A percentile compares a stretch with the other conserved stretches of the same genome.
Evolutionary conservation across 441 rosid genomes (phyloP).

Genomic region (Melastoma candidum): DNA sequence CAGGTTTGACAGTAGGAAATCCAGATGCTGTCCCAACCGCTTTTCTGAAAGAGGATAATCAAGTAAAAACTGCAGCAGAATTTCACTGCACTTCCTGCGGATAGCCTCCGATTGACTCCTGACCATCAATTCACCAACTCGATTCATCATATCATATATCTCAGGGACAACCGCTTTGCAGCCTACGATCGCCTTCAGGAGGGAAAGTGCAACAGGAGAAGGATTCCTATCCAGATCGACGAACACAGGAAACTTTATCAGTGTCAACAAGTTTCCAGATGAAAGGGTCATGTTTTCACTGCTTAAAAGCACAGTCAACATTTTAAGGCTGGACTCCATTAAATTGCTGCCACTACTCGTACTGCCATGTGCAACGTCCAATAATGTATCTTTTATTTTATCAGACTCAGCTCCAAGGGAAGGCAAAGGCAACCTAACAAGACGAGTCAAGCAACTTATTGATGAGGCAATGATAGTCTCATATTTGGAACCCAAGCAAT

Average conservation of each 20-base stretch:
- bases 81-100: slow-evolving; percentile 75
- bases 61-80: slow-evolving; percentile 66
- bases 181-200: slow-evolving; percentile 67
- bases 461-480: slow-evolving; percentile 72
- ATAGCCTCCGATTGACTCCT: slow-evolving; percentile 67
- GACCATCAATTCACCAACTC: slow-evolving; percentile 74
- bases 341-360: slow-evolving; percentile 48
- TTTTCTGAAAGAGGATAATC: slow-evolving; percentile 62
- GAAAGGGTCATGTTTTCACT: slow-evolving; percentile 59
- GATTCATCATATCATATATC: slow-evolving; percentile 66
- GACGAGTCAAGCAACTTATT: slow-evolving; percentile 65
- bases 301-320: slow-evolving; percentile 67
- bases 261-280: slow-evolving; percentile 54
- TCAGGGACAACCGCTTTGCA: slow-evolving; percentile 79
- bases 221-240: slow-evolving; percentile 74
- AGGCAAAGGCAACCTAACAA: slow-evolving; percentile 72
- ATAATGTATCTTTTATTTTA: slow-evolving; percentile 56
- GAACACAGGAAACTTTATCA: slow-evolving; percentile 81
- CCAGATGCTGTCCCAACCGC: slow-evolving; percentile 57
- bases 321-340: slow-evolving; percentile 72
- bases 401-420: slow-evolving; percentile 71
- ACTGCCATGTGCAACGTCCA: slow-evolving; percentile 62
- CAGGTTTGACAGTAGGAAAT: slow-evolving; percentile 57
- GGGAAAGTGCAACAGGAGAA: slow-evolving; percentile 59
- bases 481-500: slow-evolving; percentile 77